These are phyloP conservation scores for Venturiaceae sp. DNA, from an alignment of 2,329 filamentous ascomycete species.

Conservation along the genomic window DNA sequence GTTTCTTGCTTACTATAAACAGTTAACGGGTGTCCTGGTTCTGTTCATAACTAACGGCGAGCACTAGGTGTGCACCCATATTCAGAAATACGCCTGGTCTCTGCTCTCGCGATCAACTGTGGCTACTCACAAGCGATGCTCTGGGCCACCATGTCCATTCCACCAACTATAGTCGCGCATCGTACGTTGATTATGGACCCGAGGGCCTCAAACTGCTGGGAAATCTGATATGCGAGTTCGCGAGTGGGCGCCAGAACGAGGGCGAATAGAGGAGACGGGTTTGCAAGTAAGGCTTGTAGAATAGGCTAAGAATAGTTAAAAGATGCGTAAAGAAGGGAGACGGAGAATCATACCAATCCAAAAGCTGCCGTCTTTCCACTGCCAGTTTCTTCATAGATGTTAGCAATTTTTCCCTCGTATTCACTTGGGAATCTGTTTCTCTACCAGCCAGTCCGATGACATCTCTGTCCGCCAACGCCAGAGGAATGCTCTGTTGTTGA, in stretches of 20 bases:
- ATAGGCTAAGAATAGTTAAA: background rate
- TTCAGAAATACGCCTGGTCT: too few relatives aligned
- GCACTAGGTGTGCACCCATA: too few relatives aligned
- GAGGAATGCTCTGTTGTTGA: slow-evolving; percentile 73
- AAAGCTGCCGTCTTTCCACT: slow-evolving; percentile 95
- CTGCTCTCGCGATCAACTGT: too few relatives aligned
- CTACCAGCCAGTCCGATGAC: slow-evolving; percentile 90
- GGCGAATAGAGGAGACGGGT: slow-evolving; percentile 77
- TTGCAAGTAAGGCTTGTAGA: slow-evolving; percentile 61
- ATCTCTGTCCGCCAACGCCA: slow-evolving; percentile 71
- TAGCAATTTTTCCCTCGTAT: too few relatives aligned
- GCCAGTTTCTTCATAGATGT: slow-evolving; percentile 90
- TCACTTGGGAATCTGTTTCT: too few relatives aligned
- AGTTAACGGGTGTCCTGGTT: too few relatives aligned
- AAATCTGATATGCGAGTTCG: slow-evolving; percentile 87
- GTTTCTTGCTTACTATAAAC: slow-evolving; percentile 90
- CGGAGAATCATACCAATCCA: slow-evolving; percentile 76
- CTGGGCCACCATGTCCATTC: slow-evolving; percentile 92
- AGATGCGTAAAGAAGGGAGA: slow-evolving; percentile 7
- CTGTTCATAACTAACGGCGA: too few relatives aligned
- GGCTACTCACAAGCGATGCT: too few relatives aligned
- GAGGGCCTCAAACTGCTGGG: slow-evolving; percentile 76
- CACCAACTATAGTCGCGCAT: slow-evolving; percentile 79
- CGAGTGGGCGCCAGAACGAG: slow-evolving; percentile 87
- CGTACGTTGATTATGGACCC: slow-evolving; percentile 82